Base-by-base conservation (phyloP, 768 basidiomycete species). In the Nidularia pulvinata region DNA sequence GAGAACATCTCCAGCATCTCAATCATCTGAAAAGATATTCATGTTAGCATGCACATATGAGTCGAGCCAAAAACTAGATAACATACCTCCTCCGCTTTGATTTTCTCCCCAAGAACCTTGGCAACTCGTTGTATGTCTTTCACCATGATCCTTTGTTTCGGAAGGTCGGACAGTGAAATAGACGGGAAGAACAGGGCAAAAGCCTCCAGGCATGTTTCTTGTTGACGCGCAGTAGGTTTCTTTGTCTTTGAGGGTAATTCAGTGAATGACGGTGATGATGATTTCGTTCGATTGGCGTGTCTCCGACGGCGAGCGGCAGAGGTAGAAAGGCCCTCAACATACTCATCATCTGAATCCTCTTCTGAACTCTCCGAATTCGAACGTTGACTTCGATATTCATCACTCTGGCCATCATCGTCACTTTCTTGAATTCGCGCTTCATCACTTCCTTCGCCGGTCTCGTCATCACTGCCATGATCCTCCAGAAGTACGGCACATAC, bases 1-100 rank as follows among this genome's bases (percentile, higher is more conserved):
- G 91, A 89, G 62, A 91, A 93, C 49, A 78, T 77, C n/a, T 81
- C 78, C 1, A 94, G 72, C 91, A 93, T 93, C 53, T 92, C 89
- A 2, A 86, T 59, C 59, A 91, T 85, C 91, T 93, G 25, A 25
- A 4, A 25, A 52, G 32, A 42, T 49, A 19, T 48, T 47, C 10
- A 52, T 16, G 52, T 49, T 2, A 47, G 33, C 14, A 36, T 39
- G 33, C 7, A 43, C 36, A 22, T 7, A 16, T 48, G 42, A 33
- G 39, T 19, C 30, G 9, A 39, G 37, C 32, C 55, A 42, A 51
- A 32, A 48, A 25, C 14, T 9, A 35, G 48, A 48, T 45, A 35
- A 11, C 19, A 13, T 13, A 89, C 91, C 72, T 93, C 88, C n/a
- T 90, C 86, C 1, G 81, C 72, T 53, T 85, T 90, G 44, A 90